phyloP scores from a whole-genome alignment of 2,329 filamentous ascomycete genomes.

The Aspergillus jensenii region DNA sequence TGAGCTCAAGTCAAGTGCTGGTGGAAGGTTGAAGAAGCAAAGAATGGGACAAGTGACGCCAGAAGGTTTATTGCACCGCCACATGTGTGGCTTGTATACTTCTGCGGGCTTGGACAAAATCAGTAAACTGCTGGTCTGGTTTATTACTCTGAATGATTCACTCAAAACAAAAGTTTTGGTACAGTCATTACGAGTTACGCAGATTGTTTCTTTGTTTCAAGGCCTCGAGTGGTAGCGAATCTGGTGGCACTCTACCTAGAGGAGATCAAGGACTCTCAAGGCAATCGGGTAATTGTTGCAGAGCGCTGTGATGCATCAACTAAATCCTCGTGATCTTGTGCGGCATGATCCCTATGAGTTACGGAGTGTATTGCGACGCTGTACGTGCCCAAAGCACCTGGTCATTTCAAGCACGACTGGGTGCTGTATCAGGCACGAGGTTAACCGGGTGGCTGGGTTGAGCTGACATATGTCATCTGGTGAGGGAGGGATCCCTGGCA shows the following conservation, averaged over 20 bases:
- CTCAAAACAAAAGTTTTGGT: background rate
- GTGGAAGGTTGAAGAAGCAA: background rate
- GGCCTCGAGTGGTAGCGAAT: background rate
- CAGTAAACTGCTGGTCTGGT: background rate
- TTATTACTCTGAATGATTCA: background rate
- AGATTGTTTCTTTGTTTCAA: background rate
- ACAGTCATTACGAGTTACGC: background rate
- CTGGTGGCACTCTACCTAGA: background rate
- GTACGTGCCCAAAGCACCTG: slow-evolving; percentile 16
- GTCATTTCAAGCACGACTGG: slow-evolving; percentile 5
- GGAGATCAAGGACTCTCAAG: background rate
- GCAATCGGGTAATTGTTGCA: background rate
- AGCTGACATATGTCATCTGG: background rate
- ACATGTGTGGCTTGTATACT: slow-evolving; percentile 9
- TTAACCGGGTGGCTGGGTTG: background rate
- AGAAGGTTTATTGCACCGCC: slow-evolving; percentile 6
- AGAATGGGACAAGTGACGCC: slow-evolving; percentile 10
- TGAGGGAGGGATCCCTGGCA: background rate
- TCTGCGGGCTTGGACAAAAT: background rate
- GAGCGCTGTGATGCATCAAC: slow-evolving; percentile 1
- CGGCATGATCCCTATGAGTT: background rate
- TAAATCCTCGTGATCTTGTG: background rate
- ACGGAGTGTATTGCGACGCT: slow-evolving; percentile 5
- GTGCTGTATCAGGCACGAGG: background rate
- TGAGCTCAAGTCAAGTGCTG: background rate